These are phyloP conservation scores for Castanospermum australe DNA, from an alignment of 306 rosid genomes.

Conservation along the genomic window DNA sequence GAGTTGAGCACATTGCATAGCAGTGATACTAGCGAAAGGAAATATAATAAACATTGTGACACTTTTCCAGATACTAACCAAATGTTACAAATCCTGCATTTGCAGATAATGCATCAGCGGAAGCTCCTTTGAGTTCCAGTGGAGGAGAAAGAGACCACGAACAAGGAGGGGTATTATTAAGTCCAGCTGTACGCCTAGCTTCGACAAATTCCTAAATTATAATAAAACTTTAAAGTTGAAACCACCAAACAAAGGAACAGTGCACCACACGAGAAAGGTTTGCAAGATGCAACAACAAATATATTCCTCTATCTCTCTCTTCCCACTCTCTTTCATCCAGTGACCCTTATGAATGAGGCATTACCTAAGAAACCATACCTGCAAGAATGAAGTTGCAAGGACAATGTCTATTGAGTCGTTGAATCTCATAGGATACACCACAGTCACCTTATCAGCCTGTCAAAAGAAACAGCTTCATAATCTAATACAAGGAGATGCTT, in stretches of 20 bases:
- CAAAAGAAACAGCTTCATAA: constrained; percentile 10
- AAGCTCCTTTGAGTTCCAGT: constrained; percentile 64
- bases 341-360: background rate
- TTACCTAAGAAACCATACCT: constrained; percentile 54
- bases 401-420: constrained; percentile 82
- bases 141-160: constrained; percentile 88
- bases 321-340: background rate
- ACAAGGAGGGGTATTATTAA: constrained; percentile 81
- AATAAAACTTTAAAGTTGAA: constrained; percentile 30
- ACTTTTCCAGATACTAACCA: constrained; percentile 59
- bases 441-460: constrained; percentile 92
- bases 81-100: constrained; percentile 96
- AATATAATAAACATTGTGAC: background rate
- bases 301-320: background rate
- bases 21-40: constrained; percentile 13
- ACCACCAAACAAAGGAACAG: constrained; percentile 30
- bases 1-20: constrained; percentile 24
- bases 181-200: constrained; percentile 93
- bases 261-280: constrained; percentile 18
- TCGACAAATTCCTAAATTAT: constrained; percentile 85
- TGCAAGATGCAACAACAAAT: constrained; percentile 25
- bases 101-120: constrained; percentile 71
- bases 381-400: constrained; percentile 92
- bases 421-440: constrained; percentile 96
- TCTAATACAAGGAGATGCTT: background rate